A percentile compares a stretch with the other conserved stretches of the same genome.
These are phyloP conservation scores for Alternaria sp. DNA, from an alignment of 2,329 filamentous ascomycete species.

Conservation along the genomic window DNA sequence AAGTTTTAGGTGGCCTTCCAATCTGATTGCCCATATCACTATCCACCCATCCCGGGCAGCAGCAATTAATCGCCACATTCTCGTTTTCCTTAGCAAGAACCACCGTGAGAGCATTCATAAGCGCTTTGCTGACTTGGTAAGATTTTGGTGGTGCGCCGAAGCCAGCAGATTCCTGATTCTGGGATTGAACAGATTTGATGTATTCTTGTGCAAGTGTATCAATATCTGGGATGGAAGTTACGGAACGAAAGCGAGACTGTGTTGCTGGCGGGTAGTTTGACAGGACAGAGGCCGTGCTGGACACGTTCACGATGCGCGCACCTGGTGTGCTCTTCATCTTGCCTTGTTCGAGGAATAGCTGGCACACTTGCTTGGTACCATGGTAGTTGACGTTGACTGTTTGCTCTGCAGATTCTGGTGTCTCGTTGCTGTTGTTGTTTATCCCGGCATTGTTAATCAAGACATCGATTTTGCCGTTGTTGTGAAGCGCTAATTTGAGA, in stretches of 20 bases:
- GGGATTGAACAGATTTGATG: not conserved
- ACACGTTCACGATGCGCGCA: slow-evolving; percentile 29
- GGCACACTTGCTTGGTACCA: slow-evolving; percentile 29
- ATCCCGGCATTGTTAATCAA: slow-evolving; percentile 37
- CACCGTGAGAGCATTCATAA: slow-evolving; percentile 25
- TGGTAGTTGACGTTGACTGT: slow-evolving; percentile 26
- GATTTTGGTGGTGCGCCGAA: slow-evolving; percentile 22
- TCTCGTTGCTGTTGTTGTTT: slow-evolving; percentile 26
- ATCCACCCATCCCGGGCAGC: slow-evolving; percentile 35
- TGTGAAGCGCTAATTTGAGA: slow-evolving; percentile 7
- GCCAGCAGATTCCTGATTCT: slow-evolving; percentile 10
- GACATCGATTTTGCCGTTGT: slow-evolving; percentile 21
- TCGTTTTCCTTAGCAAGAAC: slow-evolving; percentile 21
- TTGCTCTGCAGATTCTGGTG: slow-evolving; percentile 12
- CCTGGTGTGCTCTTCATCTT: slow-evolving; percentile 8
- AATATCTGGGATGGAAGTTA: not conserved
- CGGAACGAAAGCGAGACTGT: slow-evolving; percentile 10
- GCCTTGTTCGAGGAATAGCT: slow-evolving; percentile 17
- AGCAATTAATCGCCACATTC: slow-evolving; percentile 20
- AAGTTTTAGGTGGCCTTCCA: slow-evolving; percentile 28
- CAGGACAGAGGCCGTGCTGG: slow-evolving; percentile 17
- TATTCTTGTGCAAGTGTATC: slow-evolving; percentile 16
- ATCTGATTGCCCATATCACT: slow-evolving; percentile 33
- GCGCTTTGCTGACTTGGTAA: slow-evolving; percentile 37
- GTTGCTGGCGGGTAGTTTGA: slow-evolving; percentile 12